Evolutionary conservation across 2,329 filamentous ascomycete genomes (phyloP), one percentile per base, ranked within the genome.

Genomic region (Diaporthe destruens): DNA sequence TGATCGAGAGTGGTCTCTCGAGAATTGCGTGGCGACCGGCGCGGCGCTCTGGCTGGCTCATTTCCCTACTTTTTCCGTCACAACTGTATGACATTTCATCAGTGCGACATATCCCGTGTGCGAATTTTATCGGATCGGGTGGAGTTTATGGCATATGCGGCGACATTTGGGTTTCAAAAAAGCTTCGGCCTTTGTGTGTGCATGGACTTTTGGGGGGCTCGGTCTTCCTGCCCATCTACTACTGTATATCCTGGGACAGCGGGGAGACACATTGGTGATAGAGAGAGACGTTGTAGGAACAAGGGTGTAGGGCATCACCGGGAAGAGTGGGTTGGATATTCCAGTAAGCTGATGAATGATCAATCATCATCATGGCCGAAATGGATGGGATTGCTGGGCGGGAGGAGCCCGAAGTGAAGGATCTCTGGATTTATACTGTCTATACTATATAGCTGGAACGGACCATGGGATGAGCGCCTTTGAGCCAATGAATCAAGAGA

Each of bases 121-220:
- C 67, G 67, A 59, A 34, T 59, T 53, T 25, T 44, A 11, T 55
- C 57, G 68, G 44, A 29, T 25, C 18, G 47, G 34, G 42, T 32
- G 68, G 68, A 61, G 68, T 70, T 61, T 9, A 32, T 59, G 68
- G 55, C 44, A 53, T 61, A 42, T 51, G 55, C 32, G 61, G 61
- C 47, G 47, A 29, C 47, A 66, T 34, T 61, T 70, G 36, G 51
- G 32, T 49, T 42, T 39, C 36, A 29, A 32, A 70, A 70, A 70
- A 54, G 55, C 44, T 53, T 53, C 44, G 55, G 34, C 53, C 47
- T 57, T 23, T 57, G n/a, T 5, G 36, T 55, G 25, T 51, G 20
- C 55, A 29, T 49, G 53, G 14, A 14, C 49, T 8, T 34, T 36
- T 49, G 49, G 23, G 2, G 47, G 61, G 16, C 20, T n/a, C 14